A percentile compares a stretch with the other conserved stretches of the same genome.
These are phyloP conservation scores for Acanthamoeba divionensis DNA, from an alignment of 208 protist species.

Conservation along the genomic window DNA sequence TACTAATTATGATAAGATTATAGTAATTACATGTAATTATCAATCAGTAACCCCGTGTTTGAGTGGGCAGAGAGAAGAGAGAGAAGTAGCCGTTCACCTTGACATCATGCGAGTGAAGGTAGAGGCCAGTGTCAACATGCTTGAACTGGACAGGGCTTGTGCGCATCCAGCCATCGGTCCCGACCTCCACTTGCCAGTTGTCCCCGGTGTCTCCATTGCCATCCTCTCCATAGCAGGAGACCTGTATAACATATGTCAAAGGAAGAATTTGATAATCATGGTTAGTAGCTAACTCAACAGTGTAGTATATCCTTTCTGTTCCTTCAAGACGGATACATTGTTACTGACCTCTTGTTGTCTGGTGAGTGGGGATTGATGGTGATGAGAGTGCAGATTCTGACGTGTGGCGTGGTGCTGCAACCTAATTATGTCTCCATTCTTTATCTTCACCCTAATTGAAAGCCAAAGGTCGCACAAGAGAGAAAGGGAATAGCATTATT, in stretches of 20 bases:
- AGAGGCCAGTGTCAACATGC: constrained; percentile 59
- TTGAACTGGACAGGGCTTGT: constrained; percentile 2
- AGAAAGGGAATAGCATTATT: background rate
- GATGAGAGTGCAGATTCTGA: constrained; percentile 72
- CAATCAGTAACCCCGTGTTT: constrained; percentile 33
- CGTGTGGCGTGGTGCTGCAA: constrained; percentile 62
- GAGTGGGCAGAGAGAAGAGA: constrained; percentile 18
- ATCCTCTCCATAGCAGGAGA: constrained; percentile 74
- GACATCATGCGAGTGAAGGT: constrained; percentile 52
- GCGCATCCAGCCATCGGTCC: background rate
- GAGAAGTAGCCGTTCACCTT: constrained; percentile 50
- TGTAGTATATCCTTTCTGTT: too few relatives aligned
- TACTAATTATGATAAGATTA: constrained; percentile 62
- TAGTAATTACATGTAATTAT: too few relatives aligned
- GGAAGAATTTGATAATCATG: too few relatives aligned
- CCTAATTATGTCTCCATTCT: constrained; percentile 68
- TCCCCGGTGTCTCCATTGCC: constrained; percentile 74
- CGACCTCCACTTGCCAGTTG: constrained; percentile 70
- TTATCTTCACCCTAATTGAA: constrained; percentile 61
- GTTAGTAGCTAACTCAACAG: too few relatives aligned
- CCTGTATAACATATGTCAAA: too few relatives aligned
- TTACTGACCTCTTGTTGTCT: constrained; percentile 66
- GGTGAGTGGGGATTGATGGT: constrained; percentile 66
- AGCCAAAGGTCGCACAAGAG: background rate
- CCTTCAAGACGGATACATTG: too few relatives aligned